Percentiles rank a stretch among this genome's conserved stretches.
Evolutionary conservation across 2,329 filamentous ascomycete species (phyloP).

Genomic region (Phyllosticta capitalensis): DNA sequence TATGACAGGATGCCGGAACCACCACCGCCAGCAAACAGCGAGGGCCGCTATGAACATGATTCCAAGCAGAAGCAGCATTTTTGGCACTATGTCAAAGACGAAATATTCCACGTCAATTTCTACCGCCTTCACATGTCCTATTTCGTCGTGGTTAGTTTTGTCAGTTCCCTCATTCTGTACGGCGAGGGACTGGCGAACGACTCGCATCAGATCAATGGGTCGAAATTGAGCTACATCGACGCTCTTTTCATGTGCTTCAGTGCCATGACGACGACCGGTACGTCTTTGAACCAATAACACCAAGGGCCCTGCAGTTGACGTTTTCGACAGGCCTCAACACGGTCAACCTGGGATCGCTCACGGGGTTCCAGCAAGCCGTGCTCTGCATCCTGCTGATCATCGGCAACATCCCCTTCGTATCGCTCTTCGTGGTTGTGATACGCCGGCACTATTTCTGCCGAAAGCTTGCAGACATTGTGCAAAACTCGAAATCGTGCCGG

Average conservation of each 20-base stretch:
- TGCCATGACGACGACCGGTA: constrained; percentile 25
- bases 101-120: constrained; percentile 10
- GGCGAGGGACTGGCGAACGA: constrained; percentile 20
- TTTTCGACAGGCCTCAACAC: constrained; percentile 18
- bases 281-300: not conserved
- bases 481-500: constrained; percentile 19
- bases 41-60: not conserved
- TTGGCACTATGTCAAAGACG: constrained; percentile 6
- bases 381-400: constrained; percentile 20
- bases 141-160: constrained; percentile 19
- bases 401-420: constrained; percentile 23
- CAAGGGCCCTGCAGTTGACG: not conserved
- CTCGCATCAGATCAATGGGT: constrained; percentile 13
- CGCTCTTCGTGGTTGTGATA: constrained; percentile 21
- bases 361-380: constrained; percentile 21
- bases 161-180: constrained; percentile 22
- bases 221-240: constrained; percentile 18
- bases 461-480: constrained; percentile 21
- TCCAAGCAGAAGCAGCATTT: constrained; percentile 10
- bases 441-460: constrained; percentile 19
- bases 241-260: constrained; percentile 21
- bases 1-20: not conserved
- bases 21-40: not conserved
- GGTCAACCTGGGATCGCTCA: constrained; percentile 19
- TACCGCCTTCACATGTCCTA: constrained; percentile 21